Conservation (phyloP, 768 basidiomycete species). For the Tylopilus vinaceipallidus region DNA sequence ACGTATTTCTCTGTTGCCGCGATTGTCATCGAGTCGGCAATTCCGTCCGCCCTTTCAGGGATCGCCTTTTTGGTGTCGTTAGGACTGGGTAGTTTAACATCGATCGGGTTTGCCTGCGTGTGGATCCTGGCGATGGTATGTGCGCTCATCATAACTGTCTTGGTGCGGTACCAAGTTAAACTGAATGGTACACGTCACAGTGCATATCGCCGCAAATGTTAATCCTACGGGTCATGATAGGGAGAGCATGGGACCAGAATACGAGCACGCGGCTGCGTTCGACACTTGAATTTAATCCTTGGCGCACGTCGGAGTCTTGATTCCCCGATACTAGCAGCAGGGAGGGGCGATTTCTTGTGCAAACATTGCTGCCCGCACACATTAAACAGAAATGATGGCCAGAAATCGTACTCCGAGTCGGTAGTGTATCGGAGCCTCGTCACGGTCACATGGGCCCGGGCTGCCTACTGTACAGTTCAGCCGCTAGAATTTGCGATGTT, state of each 20-base stretch:
- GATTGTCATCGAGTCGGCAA: conserved; percentile 23
- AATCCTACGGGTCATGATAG: conserved; percentile 23
- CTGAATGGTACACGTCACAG: conserved; percentile 1
- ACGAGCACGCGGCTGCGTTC: not conserved
- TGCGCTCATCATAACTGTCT: not conserved
- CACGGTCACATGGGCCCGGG: no score
- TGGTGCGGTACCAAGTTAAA: no score
- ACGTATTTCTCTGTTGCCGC: conserved; percentile 13
- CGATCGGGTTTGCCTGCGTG: conserved; percentile 10
- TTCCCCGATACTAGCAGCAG: not conserved
- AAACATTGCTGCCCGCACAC: no score
- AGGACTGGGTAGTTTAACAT: conserved; percentile 12
- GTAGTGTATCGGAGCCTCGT: no score
- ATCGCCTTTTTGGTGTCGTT: conserved; percentile 24
- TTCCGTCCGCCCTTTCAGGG: conserved; percentile 25
- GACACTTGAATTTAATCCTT: conserved; percentile 9
- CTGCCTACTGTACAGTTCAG: no score
- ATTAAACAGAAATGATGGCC: no score
- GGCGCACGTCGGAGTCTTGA: not conserved
- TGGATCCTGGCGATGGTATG: conserved; percentile 23
- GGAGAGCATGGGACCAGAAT: conserved; percentile 12
- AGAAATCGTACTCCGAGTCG: no score
- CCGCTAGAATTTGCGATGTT: no score
- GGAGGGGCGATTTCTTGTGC: no score
- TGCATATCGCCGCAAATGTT: conserved; percentile 29